Percentiles rank a stretch among this genome's conserved stretches.
Conservation (phyloP, 495 filamentous ascomycete species). For the Echria macrotheca region DNA sequence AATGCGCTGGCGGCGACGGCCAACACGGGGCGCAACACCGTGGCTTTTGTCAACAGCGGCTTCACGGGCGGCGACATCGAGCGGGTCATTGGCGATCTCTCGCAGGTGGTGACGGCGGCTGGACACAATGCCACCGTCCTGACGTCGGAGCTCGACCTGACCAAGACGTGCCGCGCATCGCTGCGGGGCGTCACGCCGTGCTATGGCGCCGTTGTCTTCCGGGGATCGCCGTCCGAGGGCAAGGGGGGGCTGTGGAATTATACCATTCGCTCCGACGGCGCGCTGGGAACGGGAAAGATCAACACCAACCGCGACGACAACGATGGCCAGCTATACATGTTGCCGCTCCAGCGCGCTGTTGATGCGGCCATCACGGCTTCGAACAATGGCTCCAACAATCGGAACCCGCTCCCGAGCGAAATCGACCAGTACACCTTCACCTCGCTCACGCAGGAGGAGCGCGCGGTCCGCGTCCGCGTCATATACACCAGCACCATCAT, state of each 20-base stretch:
- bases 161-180: constrained; percentile 56
- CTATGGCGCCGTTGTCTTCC: constrained; percentile 70
- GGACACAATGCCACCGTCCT: constrained; percentile 54
- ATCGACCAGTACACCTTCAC: constrained; percentile 71
- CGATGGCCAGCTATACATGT: constrained; percentile 64
- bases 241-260: constrained; percentile 72
- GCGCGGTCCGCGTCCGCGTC: constrained; percentile 51
- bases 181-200: constrained; percentile 67
- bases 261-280: constrained; percentile 66
- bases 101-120: constrained; percentile 41
- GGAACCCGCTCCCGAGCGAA: constrained; percentile 36
- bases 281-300: constrained; percentile 51
- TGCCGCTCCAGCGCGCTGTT: constrained; percentile 73
- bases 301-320: constrained; percentile 54
- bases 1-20: constrained; percentile 50
- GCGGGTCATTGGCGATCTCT: constrained; percentile 58
- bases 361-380: constrained; percentile 62
- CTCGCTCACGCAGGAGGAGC: constrained; percentile 56
- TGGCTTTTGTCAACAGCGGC: constrained; percentile 80
- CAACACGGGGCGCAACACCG: constrained; percentile 48
- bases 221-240: constrained; percentile 65
- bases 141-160: constrained; percentile 47
- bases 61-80: constrained; percentile 65
- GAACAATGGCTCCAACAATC: constrained; percentile 35
- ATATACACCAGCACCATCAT: constrained; percentile 66